A percentile compares a stretch with the other conserved stretches of the same genome.
phyloP scores from a whole-genome alignment of 345 rosid genomes.

The Turritis glabra region DNA sequence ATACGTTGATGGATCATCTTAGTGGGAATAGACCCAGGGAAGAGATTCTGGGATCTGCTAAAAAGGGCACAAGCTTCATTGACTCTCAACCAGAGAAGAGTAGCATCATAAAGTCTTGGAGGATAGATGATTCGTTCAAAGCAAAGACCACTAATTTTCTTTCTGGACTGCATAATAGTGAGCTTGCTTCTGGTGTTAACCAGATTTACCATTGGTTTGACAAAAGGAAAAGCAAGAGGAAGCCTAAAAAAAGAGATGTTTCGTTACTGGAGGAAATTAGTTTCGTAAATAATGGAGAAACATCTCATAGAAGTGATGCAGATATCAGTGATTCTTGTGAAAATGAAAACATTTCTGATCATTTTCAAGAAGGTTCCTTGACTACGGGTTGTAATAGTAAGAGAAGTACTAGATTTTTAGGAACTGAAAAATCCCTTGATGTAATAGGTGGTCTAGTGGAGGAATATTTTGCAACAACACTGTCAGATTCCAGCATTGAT shows the following conservation, averaged over 20 bases:
- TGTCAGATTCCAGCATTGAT: slow-evolving; percentile 58
- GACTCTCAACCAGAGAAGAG: slow-evolving; percentile 44
- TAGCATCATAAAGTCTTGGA: slow-evolving; percentile 36
- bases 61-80: slow-evolving; percentile 29
- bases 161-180: slow-evolving; percentile 42
- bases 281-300: slow-evolving; percentile 36
- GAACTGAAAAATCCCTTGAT: slow-evolving; percentile 36
- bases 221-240: slow-evolving; percentile 55
- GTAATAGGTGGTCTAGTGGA: slow-evolving; percentile 57
- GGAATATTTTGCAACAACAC: slow-evolving; percentile 52
- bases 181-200: slow-evolving; percentile 44
- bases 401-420: slow-evolving; percentile 33
- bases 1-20: slow-evolving; percentile 43
- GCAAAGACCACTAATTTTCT: slow-evolving; percentile 33
- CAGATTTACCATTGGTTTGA: slow-evolving; percentile 51
- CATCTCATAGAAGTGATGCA: slow-evolving; percentile 43
- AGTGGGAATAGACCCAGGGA: slow-evolving; percentile 36
- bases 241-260: slow-evolving; percentile 58
- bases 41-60: slow-evolving; percentile 35
- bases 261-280: slow-evolving; percentile 50
- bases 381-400: slow-evolving; percentile 12
- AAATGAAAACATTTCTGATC: slow-evolving; percentile 26
- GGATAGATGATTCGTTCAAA: slow-evolving; percentile 36
- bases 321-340: slow-evolving; percentile 38
- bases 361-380: slow-evolving; percentile 31